A percentile compares a stretch with the other conserved stretches of the same genome.
These are phyloP conservation scores for Rhizophora apiculata DNA, from an alignment of 345 rosid species.

Conservation along the genomic window DNA sequence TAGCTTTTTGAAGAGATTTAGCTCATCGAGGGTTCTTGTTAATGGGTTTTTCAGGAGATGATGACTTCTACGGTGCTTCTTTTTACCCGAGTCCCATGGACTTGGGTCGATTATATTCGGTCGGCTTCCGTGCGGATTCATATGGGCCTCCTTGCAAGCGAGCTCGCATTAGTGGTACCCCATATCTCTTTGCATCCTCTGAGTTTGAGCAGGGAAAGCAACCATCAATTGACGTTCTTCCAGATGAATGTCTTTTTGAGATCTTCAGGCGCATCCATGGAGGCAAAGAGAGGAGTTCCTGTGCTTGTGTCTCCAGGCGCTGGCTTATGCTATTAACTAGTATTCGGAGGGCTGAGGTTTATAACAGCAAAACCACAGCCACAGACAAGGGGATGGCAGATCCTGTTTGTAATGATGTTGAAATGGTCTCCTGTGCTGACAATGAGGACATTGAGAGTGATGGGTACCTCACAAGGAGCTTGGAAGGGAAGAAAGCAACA, in stretches of 20 bases:
- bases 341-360: constrained; percentile 46
- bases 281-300: constrained; percentile 51
- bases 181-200: constrained; percentile 22
- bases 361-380: constrained; percentile 9
- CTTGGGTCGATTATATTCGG: constrained; percentile 39
- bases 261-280: constrained; percentile 52
- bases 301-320: constrained; percentile 63
- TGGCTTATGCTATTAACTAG: constrained; percentile 61
- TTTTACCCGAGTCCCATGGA: constrained; percentile 38
- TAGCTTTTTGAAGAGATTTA: background rate
- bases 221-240: constrained; percentile 58
- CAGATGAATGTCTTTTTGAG: constrained; percentile 79
- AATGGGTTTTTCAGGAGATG: constrained; percentile 49
- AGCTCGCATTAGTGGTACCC: constrained; percentile 45
- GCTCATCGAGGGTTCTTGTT: constrained; percentile 15
- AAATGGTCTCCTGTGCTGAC: constrained; percentile 45
- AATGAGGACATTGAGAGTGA: constrained; percentile 29
- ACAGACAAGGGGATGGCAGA: constrained; percentile 10
- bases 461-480: constrained; percentile 60
- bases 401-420: constrained; percentile 33
- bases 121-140: constrained; percentile 39
- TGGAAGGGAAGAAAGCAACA: constrained; percentile 76
- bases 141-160: constrained; percentile 60
- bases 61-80: constrained; percentile 55
- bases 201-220: constrained; percentile 30